Conservation (phyloP, 768 basidiomycete genomes). For the Auricularia auricula-judae region DNA sequence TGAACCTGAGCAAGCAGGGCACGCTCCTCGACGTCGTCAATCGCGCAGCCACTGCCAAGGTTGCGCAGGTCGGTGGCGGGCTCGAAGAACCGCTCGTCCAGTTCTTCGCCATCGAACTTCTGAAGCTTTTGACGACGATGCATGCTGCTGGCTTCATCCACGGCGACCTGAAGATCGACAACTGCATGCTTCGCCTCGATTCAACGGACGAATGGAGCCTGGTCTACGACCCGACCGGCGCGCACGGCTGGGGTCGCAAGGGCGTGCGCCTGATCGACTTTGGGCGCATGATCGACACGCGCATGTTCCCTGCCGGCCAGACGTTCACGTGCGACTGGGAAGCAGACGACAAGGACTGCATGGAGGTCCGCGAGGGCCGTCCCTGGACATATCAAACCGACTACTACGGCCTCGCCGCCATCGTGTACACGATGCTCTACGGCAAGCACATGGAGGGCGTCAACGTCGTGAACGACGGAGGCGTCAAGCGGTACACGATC, state of each 20-base stretch:
- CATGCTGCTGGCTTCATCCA: constrained; percentile 84
- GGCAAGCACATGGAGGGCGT: constrained; percentile 87
- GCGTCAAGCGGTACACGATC: constrained; percentile 35
- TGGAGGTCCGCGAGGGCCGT: constrained; percentile 71
- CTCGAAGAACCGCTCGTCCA: constrained; percentile 89
- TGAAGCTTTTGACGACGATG: constrained; percentile 72
- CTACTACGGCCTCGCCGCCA: constrained; percentile 90
- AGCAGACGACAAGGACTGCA: constrained; percentile 82
- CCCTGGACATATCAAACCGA: constrained; percentile 95
- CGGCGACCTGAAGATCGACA: constrained; percentile 98
- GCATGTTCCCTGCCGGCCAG: constrained; percentile 70
- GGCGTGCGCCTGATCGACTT: constrained; percentile 95
- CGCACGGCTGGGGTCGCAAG: constrained; percentile 75
- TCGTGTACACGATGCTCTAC: constrained; percentile 92
- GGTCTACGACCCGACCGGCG: constrained; percentile 68
- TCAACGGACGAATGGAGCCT: constrained; percentile 59
- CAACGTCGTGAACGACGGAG: constrained; percentile 31
- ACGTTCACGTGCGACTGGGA: constrained; percentile 81
- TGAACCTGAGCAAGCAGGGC: constrained; percentile 85
- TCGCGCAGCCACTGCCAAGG: constrained; percentile 59
- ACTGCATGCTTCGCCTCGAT: constrained; percentile 80
- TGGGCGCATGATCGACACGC: constrained; percentile 85
- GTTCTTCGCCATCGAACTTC: constrained; percentile 89
- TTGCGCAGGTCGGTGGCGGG: constrained; percentile 63
- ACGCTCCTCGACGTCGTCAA: constrained; percentile 90